Percentiles rank a stretch among this genome's conserved stretches.
These are phyloP conservation scores for Sodiomyces alkalinus DNA, from an alignment of 2,329 filamentous ascomycete species.

Conservation along the genomic window DNA sequence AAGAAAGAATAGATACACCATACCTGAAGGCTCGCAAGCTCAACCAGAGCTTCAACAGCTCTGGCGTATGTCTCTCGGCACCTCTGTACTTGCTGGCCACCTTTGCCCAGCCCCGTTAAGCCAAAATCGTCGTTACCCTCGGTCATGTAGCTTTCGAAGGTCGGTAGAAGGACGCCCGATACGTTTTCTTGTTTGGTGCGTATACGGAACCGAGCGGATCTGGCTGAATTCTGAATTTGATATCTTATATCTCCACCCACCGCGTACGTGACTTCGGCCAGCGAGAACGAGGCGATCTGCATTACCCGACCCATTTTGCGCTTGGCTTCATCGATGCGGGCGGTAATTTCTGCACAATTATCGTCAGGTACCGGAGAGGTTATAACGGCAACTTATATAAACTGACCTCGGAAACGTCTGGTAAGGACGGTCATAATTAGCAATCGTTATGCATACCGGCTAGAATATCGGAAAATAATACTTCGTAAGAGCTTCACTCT, in stretches of 20 bases:
- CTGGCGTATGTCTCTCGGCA: constrained; percentile 92
- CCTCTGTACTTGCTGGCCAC: constrained; percentile 89
- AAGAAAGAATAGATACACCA: too few species aligned
- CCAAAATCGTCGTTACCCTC: constrained; percentile 94
- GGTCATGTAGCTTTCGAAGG: constrained; percentile 80
- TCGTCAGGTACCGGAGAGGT: constrained; percentile 1
- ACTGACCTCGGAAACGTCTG: constrained; percentile 73
- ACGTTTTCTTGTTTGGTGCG: constrained; percentile 97
- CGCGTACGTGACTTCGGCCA: constrained; percentile 94
- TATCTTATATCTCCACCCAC: constrained; percentile 92
- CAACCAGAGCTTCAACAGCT: constrained; percentile 89
- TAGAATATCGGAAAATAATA: constrained; percentile 20
- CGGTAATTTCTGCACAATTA: constrained; percentile 83
- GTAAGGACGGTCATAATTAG: constrained; percentile 1
- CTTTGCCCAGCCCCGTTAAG: constrained; percentile 88
- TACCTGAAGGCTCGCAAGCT: constrained; percentile 89
- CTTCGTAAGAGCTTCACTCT: constrained; percentile 97
- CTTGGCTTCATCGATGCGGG: constrained; percentile 95
- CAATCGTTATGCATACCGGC: background rate
- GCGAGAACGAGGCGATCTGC: constrained; percentile 95
- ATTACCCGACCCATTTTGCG: constrained; percentile 98
- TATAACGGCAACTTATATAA: background rate
- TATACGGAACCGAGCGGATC: constrained; percentile 81
- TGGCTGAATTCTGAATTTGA: constrained; percentile 92
- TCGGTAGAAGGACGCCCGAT: constrained; percentile 83